A percentile compares a stretch with the other conserved stretches of the same genome.
Evolutionary conservation across 441 rosid genomes (phyloP).

Genomic region (Arabidopsis hybrid): DNA sequence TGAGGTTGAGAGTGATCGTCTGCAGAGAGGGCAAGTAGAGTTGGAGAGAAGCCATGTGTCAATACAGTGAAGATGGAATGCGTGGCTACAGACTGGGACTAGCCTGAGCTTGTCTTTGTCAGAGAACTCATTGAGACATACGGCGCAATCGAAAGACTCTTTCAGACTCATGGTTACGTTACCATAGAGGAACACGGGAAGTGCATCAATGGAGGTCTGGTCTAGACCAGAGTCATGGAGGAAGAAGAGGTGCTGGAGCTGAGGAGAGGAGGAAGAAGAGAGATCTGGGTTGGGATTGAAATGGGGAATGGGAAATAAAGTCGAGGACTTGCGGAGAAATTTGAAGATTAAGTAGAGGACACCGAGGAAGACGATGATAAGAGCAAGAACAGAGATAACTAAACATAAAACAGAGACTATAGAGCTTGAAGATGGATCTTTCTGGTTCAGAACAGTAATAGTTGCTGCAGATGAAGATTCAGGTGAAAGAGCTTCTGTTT

Average conservation of each 20-base stretch:
- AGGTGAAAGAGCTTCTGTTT: conserved; percentile 23
- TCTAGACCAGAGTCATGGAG: conserved; percentile 74
- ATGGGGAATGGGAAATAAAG: conserved; percentile 52
- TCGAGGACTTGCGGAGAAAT: conserved; percentile 45
- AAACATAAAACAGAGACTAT: conserved; percentile 16
- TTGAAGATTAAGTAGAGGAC: conserved; percentile 26
- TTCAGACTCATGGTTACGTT: conserved; percentile 56
- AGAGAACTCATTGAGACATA: conserved; percentile 71
- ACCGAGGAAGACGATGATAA: conserved; percentile 18
- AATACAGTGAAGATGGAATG: conserved; percentile 74
- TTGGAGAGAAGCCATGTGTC: conserved; percentile 85
- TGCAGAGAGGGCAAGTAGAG: conserved; percentile 84
- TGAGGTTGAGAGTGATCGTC: conserved; percentile 60
- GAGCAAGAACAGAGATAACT: conserved; percentile 28
- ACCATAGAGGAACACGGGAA: conserved; percentile 67
- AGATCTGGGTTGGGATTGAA: conserved; percentile 54
- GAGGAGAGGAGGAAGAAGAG: conserved; percentile 55
- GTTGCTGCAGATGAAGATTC: conserved; percentile 6
- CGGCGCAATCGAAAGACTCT: conserved; percentile 77
- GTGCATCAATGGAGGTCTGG: conserved; percentile 64
- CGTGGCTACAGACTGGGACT: conserved; percentile 74
- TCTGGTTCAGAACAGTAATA: conserved; percentile 14
- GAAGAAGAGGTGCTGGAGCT: conserved; percentile 79
- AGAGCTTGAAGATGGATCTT: conserved; percentile 18
- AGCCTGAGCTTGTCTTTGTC: conserved; percentile 66